These are phyloP conservation scores for Dichomitus squalens DNA, from an alignment of 1,284 basidiomycete species.

Conservation along the genomic window DNA sequence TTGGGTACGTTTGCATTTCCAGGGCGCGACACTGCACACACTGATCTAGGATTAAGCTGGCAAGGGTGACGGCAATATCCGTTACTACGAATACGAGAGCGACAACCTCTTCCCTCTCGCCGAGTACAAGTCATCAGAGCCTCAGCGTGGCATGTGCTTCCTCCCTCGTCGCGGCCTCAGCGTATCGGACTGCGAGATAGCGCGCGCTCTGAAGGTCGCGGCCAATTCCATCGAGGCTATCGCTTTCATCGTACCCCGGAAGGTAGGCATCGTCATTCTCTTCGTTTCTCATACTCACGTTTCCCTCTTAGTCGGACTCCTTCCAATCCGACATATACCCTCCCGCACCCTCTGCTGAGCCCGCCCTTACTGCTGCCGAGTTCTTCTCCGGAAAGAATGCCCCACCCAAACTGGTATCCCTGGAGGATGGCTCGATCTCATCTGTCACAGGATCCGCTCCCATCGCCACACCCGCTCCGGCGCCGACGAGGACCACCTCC, in stretches of 20 bases:
- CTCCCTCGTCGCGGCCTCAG: constrained; percentile 88
- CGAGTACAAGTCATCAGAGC: constrained; percentile 90
- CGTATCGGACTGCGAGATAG: constrained; percentile 93
- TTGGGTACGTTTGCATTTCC: constrained; percentile 58
- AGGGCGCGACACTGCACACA: too few species aligned
- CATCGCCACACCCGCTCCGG: constrained; percentile 27
- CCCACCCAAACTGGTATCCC: constrained; percentile 69
- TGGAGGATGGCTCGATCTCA: constrained; percentile 55
- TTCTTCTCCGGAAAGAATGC: constrained; percentile 87
- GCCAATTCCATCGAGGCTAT: constrained; percentile 83
- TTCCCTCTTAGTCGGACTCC: constrained; percentile 61
- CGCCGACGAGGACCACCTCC: constrained; percentile 37
- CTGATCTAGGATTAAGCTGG: constrained; percentile 49
- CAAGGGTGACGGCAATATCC: constrained; percentile 91
- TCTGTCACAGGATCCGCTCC: constrained; percentile 40
- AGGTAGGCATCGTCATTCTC: constrained; percentile 48
- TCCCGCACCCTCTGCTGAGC: constrained; percentile 81
- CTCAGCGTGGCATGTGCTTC: constrained; percentile 97
- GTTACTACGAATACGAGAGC: constrained; percentile 93
- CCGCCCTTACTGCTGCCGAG: constrained; percentile 80
- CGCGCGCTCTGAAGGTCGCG: constrained; percentile 91
- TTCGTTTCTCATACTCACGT: not conserved
- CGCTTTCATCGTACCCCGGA: constrained; percentile 92
- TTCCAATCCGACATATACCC: constrained; percentile 97
- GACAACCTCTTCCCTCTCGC: constrained; percentile 82